Base-by-base conservation (phyloP, 768 basidiomycete species). In the Ramaria rubella region DNA sequence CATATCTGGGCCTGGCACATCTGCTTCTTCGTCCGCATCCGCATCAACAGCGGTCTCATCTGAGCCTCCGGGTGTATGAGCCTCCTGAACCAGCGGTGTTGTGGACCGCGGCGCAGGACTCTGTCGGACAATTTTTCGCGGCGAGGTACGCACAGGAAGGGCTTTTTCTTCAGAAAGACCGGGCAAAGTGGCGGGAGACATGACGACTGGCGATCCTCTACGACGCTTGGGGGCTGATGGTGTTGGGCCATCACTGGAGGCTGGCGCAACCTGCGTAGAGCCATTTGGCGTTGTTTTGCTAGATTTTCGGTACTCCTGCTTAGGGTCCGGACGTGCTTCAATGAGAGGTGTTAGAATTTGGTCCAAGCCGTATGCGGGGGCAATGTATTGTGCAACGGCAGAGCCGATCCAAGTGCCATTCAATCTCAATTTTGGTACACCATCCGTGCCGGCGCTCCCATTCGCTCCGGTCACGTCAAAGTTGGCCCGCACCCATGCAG, bases 391-490 rank as follows among this genome's bases (percentile, higher is more conserved):
- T 1, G 94, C 94, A 8, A 85, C 67, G 5, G 77, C 65, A 29
- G 85, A 75, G 55, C 78, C 76, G 59, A 91, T 83, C 94, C 94
- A 97, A 29, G 84, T 87, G 14, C 94, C 94, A 2, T 94, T 94
- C 55, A 97, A 83, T 60, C 92, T 81, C 52, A 87, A 81, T 64
- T 82, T 76, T 49, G 68, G 62, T 7, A 76, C 70, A 19, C 31
- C 60, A 29, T 85, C 83, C 56, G 79, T 79, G 2, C 77, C 72
- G 11, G 84, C 79, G 59, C 73, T 60, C 60, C 78, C 67, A 67
- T 95, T 95, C 65, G 89, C 87, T 21, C 86, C 86, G 2, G 78
- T 59, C 55, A 85, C 79, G 67, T 95, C 90, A 70, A 80, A 89
- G 63, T 73, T 79, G 19, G 85, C 82, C 65, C 86, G 88, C 58